phyloP scores from a whole-genome alignment of 192 early-diverging fungal species.

The Linnemannia exigua region DNA sequence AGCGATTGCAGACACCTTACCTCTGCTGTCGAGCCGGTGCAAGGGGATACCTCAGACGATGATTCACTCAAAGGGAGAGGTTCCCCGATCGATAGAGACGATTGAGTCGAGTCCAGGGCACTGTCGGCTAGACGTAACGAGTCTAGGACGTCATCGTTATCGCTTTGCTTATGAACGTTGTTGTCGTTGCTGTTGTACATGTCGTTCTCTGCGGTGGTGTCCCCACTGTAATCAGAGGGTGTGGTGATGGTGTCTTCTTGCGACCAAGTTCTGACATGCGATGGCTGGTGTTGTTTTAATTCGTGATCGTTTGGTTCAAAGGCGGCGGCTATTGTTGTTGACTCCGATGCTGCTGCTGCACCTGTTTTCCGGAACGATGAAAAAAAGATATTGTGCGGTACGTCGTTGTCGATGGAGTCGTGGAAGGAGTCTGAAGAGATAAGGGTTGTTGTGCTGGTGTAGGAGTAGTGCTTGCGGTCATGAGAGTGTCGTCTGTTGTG shows the following conservation, averaged over 20 bases:
- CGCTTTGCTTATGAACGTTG: not conserved
- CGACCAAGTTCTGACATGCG: constrained; percentile 2
- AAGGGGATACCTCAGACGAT: not conserved
- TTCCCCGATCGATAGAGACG: not conserved
- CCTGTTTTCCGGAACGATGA: not conserved
- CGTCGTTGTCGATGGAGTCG: not conserved
- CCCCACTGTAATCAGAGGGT: not conserved
- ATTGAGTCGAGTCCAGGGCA: not conserved
- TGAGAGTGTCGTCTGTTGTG: constrained; percentile 1
- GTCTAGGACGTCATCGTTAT: not conserved
- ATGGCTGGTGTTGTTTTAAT: not conserved
- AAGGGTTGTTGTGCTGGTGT: constrained; percentile 22
- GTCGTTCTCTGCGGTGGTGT: not conserved
- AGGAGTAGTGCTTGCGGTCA: constrained; percentile 29
- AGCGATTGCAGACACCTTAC: constrained; percentile 9
- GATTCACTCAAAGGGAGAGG: not conserved
- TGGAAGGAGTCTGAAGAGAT: constrained; percentile 12
- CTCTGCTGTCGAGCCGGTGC: not conserved
- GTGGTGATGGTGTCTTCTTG: not conserved
- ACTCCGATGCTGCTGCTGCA: not conserved
- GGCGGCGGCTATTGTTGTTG: not conserved
- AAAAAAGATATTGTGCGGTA: not conserved
- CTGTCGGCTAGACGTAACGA: not conserved
- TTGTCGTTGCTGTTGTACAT: not conserved
- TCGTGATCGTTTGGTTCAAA: not conserved